Evolutionary conservation across 345 rosid genomes (phyloP).

Genomic region (Dovyalis caffra): DNA sequence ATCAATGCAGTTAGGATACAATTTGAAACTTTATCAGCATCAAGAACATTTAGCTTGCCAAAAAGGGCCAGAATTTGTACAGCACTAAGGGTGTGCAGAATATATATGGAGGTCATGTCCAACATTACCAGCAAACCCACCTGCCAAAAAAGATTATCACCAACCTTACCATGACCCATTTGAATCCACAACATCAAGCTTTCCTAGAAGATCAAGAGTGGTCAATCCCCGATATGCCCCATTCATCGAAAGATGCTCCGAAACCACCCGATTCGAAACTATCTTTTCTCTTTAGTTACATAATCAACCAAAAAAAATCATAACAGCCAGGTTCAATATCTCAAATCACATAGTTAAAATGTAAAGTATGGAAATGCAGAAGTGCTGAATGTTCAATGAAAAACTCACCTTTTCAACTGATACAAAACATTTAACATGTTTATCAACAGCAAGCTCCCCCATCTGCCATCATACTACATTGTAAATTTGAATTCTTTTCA

Average conservation of each 20-base stretch:
- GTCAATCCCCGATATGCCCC: too few relatives aligned
- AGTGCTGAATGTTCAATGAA: background rate
- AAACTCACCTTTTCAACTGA: constrained; percentile 59
- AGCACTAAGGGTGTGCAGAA: too few relatives aligned
- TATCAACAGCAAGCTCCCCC: constrained; percentile 62
- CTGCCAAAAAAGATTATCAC: too few relatives aligned
- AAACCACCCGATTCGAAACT: constrained; percentile 16
- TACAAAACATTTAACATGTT: constrained; percentile 60
- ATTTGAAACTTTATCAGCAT: too few relatives aligned
- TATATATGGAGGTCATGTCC: too few relatives aligned
- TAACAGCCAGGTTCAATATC: background rate
- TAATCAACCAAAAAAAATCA: constrained; percentile 6
- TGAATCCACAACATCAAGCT: too few relatives aligned
- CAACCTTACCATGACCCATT: too few relatives aligned
- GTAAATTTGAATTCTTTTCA: background rate
- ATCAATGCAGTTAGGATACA: background rate
- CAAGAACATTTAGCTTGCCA: background rate
- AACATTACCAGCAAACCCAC: too few relatives aligned
- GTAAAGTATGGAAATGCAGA: background rate
- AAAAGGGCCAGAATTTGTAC: constrained; percentile 14
- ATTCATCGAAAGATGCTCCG: too few relatives aligned
- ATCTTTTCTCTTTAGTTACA: constrained; percentile 54
- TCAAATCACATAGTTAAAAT: too few relatives aligned
- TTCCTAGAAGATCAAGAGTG: too few relatives aligned
- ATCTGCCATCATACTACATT: constrained; percentile 24